A percentile compares a stretch with the other conserved stretches of the same genome.
Evolutionary conservation across 2,329 filamentous ascomycete genomes (phyloP).

Genomic region (Neonectria sp.): DNA sequence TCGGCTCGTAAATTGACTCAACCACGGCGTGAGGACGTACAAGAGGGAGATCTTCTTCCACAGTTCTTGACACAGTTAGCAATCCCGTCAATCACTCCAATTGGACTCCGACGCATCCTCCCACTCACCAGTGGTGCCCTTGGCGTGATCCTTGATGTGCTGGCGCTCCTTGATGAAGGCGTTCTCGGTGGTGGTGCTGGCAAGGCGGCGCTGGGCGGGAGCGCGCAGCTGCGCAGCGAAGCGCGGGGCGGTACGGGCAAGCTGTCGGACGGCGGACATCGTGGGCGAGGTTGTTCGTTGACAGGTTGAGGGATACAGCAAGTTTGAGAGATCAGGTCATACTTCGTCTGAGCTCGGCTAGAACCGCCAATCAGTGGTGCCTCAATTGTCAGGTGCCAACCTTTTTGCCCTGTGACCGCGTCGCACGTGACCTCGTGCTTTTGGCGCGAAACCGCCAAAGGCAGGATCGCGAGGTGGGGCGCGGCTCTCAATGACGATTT

Average conservation of each 20-base stretch:
- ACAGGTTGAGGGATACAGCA: conserved; percentile 41
- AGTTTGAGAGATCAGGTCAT: conserved; percentile 54
- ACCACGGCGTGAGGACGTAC: conserved; percentile 70
- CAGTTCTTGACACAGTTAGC: conserved; percentile 75
- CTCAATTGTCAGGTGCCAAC: conserved; percentile 50
- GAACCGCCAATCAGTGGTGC: conserved; percentile 49
- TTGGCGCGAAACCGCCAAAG: conserved; percentile 34
- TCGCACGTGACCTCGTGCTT: conserved; percentile 51
- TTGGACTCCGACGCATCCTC: conserved; percentile 33
- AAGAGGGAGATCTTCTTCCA: conserved; percentile 98
- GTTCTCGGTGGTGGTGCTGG: conserved; percentile 84
- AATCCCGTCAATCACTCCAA: conserved; percentile 34
- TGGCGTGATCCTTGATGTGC: conserved; percentile 92
- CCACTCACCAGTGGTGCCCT: conserved; percentile 82
- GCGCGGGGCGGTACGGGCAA: conserved; percentile 75
- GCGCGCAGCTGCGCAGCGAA: conserved; percentile 72
- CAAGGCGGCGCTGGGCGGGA: conserved; percentile 79
- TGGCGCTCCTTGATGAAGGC: conserved; percentile 93
- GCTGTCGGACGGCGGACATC: conserved; percentile 77
- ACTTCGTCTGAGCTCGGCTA: conserved; percentile 52
- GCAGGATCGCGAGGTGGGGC: conserved; percentile 35
- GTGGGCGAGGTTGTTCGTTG: conserved; percentile 51
- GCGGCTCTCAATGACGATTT: conserved; percentile 10
- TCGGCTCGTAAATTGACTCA: conserved; percentile 48
- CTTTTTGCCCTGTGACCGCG: conserved; percentile 19